Base-by-base conservation (phyloP, 1,139 yeast species). In the Suhomyces coccinellae region DNA sequence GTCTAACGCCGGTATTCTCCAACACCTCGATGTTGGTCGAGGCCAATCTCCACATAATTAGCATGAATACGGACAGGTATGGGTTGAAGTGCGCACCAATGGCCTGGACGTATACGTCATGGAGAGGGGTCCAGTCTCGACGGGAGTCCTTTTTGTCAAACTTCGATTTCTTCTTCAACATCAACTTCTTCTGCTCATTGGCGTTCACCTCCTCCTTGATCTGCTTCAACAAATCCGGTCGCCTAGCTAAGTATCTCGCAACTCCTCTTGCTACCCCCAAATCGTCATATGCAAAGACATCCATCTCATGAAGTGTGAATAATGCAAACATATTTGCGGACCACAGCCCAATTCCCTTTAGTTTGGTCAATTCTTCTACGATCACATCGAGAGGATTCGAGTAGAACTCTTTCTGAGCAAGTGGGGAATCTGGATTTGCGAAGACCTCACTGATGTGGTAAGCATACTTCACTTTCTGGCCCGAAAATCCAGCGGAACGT, bases 281-380 rank as follows among this genome's bases (percentile, higher is more conserved):
- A 65, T 91, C 97, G 30, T 84, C 90, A 12, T 80, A 71, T 2
- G 95, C 86, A 62, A 88, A 87, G 0, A 87, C 80, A 59, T 90
- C 84, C 59, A 79, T 60, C 48, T 87, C 75, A 28, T 75, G 75
- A 38, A 90, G 66, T 0, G 87, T 85, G 58, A 89, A 88, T 16
- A 85, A 61, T 14, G 86, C 67, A 65, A 89, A 90, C 97, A 90
- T 90, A 47, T 85, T 87, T 0, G 95, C 95, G 9, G 91, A 82
- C 98, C 98, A 90, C 1, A 82, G 79, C 0, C 97, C 97, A 29
- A 90, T 79, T 0, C 97, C 97, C 58, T 88, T 87, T 45, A 89
- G 68, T 33, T 57, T 56, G 1, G 82, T 80, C 44, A 89, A 63
- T 46, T 75, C 80, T 17, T 75, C 77, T 1, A 79, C 69, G 3